Evolutionary conservation across 2,329 filamentous ascomycete genomes (phyloP).

Genomic region (Trichoderma sp.): DNA sequence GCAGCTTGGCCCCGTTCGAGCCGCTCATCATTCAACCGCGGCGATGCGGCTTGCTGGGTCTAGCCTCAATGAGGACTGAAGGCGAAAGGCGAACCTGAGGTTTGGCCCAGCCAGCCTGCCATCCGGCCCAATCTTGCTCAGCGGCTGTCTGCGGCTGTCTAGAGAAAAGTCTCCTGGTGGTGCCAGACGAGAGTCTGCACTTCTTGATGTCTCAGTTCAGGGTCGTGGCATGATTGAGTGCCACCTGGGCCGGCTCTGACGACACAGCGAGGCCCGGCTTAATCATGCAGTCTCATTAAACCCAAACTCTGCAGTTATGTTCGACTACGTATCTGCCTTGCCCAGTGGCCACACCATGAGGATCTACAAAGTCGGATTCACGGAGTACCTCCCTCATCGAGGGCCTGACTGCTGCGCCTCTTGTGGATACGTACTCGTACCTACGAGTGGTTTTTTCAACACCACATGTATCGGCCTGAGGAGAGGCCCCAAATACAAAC

Average conservation of each 20-base stretch:
- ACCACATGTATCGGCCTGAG: neutral
- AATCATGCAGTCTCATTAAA: neutral
- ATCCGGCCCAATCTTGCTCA: constrained; percentile 4
- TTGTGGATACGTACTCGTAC: constrained; percentile 3
- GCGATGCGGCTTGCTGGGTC: constrained; percentile 3
- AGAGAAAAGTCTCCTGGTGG: constrained; percentile 9
- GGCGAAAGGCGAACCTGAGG: constrained; percentile 1
- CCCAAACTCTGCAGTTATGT: neutral
- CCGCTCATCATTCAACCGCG: constrained; percentile 4
- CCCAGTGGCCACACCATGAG: neutral
- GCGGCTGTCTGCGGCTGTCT: neutral
- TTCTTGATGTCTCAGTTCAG: neutral
- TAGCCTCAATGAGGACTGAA: constrained; percentile 3
- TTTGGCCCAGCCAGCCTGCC: neutral
- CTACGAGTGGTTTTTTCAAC: neutral
- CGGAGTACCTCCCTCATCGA: constrained; percentile 5
- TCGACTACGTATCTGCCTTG: neutral
- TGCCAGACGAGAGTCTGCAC: neutral
- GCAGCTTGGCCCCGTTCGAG: neutral
- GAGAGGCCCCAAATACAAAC: neutral
- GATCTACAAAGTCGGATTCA: constrained; percentile 4
- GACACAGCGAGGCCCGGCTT: neutral
- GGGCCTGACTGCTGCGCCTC: neutral
- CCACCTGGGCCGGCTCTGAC: constrained; percentile 11
- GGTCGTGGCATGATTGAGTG: constrained; percentile 10